A percentile compares a stretch with the other conserved stretches of the same genome.
Conservation (phyloP, 176 grass and related monocot species). For the Dactylis glomerata region DNA sequence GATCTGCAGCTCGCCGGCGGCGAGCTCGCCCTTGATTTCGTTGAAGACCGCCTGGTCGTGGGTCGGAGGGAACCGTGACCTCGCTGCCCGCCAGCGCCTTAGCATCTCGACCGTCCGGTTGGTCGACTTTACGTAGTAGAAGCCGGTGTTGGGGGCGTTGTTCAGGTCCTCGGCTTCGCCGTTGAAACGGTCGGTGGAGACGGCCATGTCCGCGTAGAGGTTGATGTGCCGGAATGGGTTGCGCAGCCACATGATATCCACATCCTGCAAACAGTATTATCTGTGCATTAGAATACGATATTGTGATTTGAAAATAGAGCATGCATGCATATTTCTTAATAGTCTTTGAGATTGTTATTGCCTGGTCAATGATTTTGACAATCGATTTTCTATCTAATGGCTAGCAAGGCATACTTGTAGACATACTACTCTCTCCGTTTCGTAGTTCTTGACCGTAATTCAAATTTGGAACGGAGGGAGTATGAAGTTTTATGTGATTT, state of each 20-base stretch:
- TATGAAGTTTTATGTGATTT: no score
- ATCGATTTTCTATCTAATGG: neutral
- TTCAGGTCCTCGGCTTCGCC: constrained; percentile 15
- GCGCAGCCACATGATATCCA: constrained; percentile 53
- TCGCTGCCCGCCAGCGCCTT: constrained; percentile 36
- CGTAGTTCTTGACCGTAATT: no score
- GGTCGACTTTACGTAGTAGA: constrained; percentile 47
- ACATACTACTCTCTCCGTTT: no score
- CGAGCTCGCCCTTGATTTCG: neutral
- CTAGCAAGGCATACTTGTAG: neutral
- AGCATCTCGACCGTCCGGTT: constrained; percentile 30
- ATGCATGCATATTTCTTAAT: neutral
- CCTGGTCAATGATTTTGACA: neutral
- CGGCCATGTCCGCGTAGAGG: constrained; percentile 33
- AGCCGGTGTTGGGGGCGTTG: constrained; percentile 47
- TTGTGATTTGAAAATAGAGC: neutral
- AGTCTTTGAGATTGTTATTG: neutral
- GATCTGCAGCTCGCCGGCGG: neutral
- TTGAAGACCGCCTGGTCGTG: constrained; percentile 51
- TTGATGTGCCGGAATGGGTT: constrained; percentile 52
- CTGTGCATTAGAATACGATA: neutral
- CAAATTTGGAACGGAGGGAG: no score
- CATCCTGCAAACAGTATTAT: constrained; percentile 31
- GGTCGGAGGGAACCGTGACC: constrained; percentile 17
- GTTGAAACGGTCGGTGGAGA: constrained; percentile 39